Base-by-base conservation (phyloP, 1,139 yeast genomes). In the Yamadazyma dendronema region DNA sequence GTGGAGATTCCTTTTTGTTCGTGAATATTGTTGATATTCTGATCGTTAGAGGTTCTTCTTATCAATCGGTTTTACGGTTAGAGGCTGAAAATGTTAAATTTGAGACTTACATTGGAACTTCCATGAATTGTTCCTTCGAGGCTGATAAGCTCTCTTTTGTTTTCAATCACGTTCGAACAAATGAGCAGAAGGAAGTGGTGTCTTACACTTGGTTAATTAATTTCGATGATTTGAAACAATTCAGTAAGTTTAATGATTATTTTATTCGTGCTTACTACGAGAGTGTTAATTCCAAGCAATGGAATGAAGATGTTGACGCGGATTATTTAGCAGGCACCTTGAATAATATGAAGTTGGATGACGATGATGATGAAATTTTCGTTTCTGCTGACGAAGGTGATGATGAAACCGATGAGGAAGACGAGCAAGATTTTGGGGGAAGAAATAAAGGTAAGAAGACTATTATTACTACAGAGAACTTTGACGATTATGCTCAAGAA, bases 121-220 rank as follows among this genome's bases (percentile, higher is more conserved):
- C 72, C 25, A 64, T 85, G 62, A 81, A 76, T 49, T 89, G 95
- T 1, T 71, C 77, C 11, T 83, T 86, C 54, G 79, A 82, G 50
- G 72, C 66, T 41, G 80, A 75, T 27, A 71, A 73, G 24, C 46
- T 59, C 9, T 72, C 86, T 0, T 84, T 88, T 49, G 73, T 83
- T 24, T 88, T 87, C 71, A 84, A 84, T 52, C 71, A 76, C 45
- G 65, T 63, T 23, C 36, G 42, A 1, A 35, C 36, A 11, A 40
- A 42, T 4, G 29, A 26, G 9, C 52, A 63, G 2, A 59, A 52
- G 4, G 64, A 55, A 11, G 60, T 65, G 2, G 50, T 54, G 1
- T 71, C 77, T 0, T 67, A 69, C 34, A 82, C 96, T 0, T 85
- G 85, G 75, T 65, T 84, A 42, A 47, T 86, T 28, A 76, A 72